Evolutionary conservation across 1,139 yeast genomes (phyloP).

Genomic region (Nakaseomyces nivariensis): DNA sequence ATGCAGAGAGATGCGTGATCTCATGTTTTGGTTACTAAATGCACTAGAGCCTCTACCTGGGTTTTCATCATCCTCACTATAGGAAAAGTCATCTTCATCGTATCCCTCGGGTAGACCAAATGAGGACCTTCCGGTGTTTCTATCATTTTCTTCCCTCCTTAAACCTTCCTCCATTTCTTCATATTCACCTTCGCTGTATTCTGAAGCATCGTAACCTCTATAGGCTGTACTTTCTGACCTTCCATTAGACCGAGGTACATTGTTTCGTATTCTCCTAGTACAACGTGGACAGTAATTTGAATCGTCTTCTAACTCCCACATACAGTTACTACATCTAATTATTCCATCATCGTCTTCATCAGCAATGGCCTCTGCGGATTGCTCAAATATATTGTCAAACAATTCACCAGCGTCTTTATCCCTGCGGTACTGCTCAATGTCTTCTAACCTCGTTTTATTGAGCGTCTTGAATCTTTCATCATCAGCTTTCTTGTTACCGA

Average conservation of each 20-base stretch:
- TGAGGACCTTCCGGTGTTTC: not conserved
- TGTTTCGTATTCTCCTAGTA: slow-evolving; percentile 15
- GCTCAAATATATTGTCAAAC: slow-evolving; percentile 42
- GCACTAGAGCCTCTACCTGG: not conserved
- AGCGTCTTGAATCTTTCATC: slow-evolving; percentile 7
- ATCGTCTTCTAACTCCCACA: slow-evolving; percentile 55
- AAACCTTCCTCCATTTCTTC: slow-evolving; percentile 18
- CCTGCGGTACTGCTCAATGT: slow-evolving; percentile 29
- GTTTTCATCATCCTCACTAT: too few species aligned
- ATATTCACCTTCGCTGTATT: slow-evolving; percentile 24
- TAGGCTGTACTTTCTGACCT: slow-evolving; percentile 8
- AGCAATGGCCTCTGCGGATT: slow-evolving; percentile 44
- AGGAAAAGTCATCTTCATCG: too few species aligned
- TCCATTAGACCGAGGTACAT: slow-evolving; percentile 1
- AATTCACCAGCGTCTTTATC: slow-evolving; percentile 33
- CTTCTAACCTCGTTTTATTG: slow-evolving; percentile 3
- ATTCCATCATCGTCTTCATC: slow-evolving; percentile 66
- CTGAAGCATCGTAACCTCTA: slow-evolving; percentile 16
- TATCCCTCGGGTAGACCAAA: too few species aligned
- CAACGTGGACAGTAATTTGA: slow-evolving; percentile 20
- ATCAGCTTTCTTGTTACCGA: too few species aligned
- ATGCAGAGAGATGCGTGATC: not conserved
- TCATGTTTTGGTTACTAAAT: slow-evolving; percentile 1
- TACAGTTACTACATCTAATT: slow-evolving; percentile 68
- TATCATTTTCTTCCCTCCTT: slow-evolving; percentile 11